Base-by-base conservation (phyloP, 306 rosid genomes). In the Medicago lupulina region DNA sequence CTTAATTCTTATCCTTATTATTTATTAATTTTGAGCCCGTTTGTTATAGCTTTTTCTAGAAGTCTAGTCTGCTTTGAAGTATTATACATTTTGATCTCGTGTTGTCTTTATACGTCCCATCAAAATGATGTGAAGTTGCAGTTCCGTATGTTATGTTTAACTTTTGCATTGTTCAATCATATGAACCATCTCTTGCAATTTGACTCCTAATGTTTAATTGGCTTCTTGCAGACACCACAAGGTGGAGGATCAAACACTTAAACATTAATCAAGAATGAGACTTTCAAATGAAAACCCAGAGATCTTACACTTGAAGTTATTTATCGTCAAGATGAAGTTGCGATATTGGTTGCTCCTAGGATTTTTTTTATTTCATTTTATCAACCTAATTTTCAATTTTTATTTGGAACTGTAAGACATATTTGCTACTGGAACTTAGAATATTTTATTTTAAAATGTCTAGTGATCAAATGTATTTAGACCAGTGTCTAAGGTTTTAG, bases 141-240 rank as follows among this genome's bases (percentile, higher is more conserved):
- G 63, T 57, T 21, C 12, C 0, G 11, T 11, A 21, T 31, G 7
- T 28, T 31, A 31, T 65, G 53, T 28, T 58, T 6, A 58, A 5
- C 65, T 28, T 59, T 58, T 25, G 36, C 8, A 59, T 59, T 28
- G 5, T 59, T 17, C 4, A 59, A 13, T 59, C 15, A 23, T 15
- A 14, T 31, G 60, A 25, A 4, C 13, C 28, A 61, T 58, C 53
- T 25, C 23, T 19, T 66, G 49, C 28, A 6, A 61, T 67, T 17
- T 39, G 25, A 40, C 46, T 75, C 51, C 43, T 74, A 43, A 54
- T 47, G 19, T 50, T 70, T 66, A 41, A 28, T 66, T 81, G 67
- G 23, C 58, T 50, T 47, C 65, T 78, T 84, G 89, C 88, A 91
- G 94, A 34, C 70, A 28, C 1, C 34, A 14, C 92, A 90, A 2